Evolutionary conservation across 768 basidiomycete genomes (phyloP).

Genomic region (Neoboletus brunneissimus): DNA sequence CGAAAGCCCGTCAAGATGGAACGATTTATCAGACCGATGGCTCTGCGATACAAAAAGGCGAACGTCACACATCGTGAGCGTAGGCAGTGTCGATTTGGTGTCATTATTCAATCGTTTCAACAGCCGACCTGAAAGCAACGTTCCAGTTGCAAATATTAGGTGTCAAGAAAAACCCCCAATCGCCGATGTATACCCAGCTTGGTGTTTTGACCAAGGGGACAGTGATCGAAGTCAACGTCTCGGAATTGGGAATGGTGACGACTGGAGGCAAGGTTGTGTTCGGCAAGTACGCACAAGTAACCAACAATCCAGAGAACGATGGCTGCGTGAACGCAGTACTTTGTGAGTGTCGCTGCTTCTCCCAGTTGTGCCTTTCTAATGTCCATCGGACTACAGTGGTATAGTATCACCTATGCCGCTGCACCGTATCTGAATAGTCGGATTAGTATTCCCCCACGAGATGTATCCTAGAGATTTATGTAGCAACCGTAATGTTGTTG

Average conservation of each 20-base stretch:
- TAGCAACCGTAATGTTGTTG: conserved; percentile 19
- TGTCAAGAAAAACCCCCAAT: conserved; percentile 99
- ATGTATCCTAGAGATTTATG: conserved; percentile 15
- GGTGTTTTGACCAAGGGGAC: conserved; percentile 99
- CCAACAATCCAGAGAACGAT: conserved; percentile 94
- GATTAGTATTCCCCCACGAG: neutral
- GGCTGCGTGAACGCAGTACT: conserved; percentile 95
- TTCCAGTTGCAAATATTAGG: conserved; percentile 98
- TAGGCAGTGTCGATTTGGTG: neutral
- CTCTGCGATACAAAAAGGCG: conserved; percentile 94
- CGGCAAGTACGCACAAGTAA: conserved; percentile 91
- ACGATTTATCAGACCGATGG: conserved; percentile 96
- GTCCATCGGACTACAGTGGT: conserved; percentile 21
- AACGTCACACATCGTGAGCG: conserved; percentile 97
- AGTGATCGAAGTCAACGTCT: conserved; percentile 98
- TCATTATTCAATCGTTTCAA: neutral
- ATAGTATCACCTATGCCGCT: conserved; percentile 6
- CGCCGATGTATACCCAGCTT: conserved; percentile 94
- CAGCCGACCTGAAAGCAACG: conserved; percentile 96
- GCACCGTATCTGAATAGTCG: neutral
- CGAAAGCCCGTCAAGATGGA: conserved; percentile 99
- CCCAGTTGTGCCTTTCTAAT: conserved; percentile 1
- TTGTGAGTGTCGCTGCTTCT: conserved; percentile 48
- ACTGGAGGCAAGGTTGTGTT: conserved; percentile 94
- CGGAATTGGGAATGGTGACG: conserved; percentile 95